Base-by-base conservation (phyloP, 176 grass and related monocot genomes). In the Chrysopogon serrulatus region DNA sequence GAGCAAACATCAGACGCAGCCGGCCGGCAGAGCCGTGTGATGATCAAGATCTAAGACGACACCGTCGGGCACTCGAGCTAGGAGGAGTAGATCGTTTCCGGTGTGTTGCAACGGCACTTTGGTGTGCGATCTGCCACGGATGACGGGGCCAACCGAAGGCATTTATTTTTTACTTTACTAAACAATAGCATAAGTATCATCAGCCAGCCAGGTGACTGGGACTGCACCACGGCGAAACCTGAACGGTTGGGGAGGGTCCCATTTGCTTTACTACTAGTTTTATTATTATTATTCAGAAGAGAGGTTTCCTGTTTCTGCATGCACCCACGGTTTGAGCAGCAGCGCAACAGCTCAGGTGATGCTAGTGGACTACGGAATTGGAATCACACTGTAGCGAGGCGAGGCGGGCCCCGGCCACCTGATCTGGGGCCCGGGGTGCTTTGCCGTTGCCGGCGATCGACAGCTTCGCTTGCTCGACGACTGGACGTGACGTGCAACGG, bases 321-420 rank as follows among this genome's bases (percentile, higher is more conserved):
- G 26, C 79, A 62, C 53, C 79, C 73, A 77, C 44, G 5, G 73
- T 71, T 87, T 56, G 35, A 6, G n/a, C 62, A 30, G 42, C 23
- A 43, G 51, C 51, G 16, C n/a, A n/a, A n/a, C n/a, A n/a, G n/a
- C 11, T 42, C 71, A 85, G 83, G 77, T 63, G 78, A 77, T 63
- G 83, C 68, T 65, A 84, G 64, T 76, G 82, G 78, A 70, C 70
- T 80, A 37, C n/a, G 35, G 65, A 73, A 72, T 63, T 40, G 72
- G 80, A 56, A 79, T 76, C 61, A 12, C 47, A 27, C 54, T 2
- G 73, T 77, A 60, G 68, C 23, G 32, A 47, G 3, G n/a, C n/a
- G n/a, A 18, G 27, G 18, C 33, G 10, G 34, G 65, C 33, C 33
- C 33, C 18, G 33, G 47, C 40, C 54, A 33, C 42, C 74, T 69